Conservation (phyloP, 352 stramenopile genomes). For the Stramenopiles sp. region DNA sequence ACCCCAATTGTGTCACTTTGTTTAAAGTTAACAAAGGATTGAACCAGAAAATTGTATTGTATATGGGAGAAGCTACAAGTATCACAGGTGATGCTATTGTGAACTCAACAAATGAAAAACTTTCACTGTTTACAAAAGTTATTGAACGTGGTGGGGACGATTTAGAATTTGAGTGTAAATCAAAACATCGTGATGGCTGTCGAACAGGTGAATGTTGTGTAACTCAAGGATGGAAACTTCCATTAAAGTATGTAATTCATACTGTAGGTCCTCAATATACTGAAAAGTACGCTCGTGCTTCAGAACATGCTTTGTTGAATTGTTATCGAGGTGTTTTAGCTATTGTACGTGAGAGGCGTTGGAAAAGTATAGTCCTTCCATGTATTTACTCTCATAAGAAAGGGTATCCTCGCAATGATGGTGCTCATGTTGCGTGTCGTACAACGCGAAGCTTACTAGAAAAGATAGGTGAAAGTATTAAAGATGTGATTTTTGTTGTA, state of each 20-base stretch:
- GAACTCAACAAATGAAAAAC: no score
- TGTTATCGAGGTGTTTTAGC: conserved; percentile 30
- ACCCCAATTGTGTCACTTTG: no score
- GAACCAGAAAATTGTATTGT: no score
- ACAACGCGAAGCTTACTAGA: no score
- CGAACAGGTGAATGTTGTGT: conserved; percentile 36
- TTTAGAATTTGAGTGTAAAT: no score
- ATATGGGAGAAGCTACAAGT: no score
- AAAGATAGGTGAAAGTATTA: no score
- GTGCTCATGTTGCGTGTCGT: conserved; percentile 26
- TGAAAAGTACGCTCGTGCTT: conserved; percentile 28
- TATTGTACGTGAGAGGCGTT: conserved; percentile 25
- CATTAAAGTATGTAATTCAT: conserved; percentile 28
- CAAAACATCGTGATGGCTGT: conserved; percentile 18
- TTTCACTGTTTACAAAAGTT: no score
- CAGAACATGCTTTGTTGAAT: conserved; percentile 33
- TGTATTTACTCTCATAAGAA: conserved; percentile 33
- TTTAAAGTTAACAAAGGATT: no score
- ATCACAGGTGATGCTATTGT: no score
- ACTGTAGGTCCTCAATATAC: conserved; percentile 41
- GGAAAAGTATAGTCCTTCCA: conserved; percentile 28
- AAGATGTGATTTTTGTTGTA: no score
- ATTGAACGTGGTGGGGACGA: no score
- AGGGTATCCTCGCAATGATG: conserved; percentile 31
- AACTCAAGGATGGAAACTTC: conserved; percentile 30